Percentiles rank a stretch among this genome's conserved stretches.
Conservation (phyloP, 73 alveolate genomes). For the Tetrahymena malaccensis region DNA sequence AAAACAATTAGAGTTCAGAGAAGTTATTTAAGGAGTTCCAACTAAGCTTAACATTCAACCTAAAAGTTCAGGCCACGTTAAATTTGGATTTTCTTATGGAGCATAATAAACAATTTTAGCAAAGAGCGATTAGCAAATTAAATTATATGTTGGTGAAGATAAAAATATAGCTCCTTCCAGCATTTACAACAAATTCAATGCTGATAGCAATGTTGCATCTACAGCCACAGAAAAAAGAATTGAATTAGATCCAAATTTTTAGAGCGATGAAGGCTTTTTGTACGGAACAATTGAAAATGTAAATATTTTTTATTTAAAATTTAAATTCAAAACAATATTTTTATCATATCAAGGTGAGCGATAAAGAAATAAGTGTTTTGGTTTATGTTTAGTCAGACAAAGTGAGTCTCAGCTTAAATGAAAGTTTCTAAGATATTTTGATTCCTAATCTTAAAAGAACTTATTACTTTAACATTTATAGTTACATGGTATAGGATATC, state of each 20-base stretch:
- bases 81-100: not conserved
- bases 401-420: not conserved
- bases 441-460: not conserved
- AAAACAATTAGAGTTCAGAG: not conserved
- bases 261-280: not conserved
- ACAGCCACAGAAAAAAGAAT: not conserved
- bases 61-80: not conserved
- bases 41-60: not conserved
- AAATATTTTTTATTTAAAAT: not conserved
- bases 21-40: not conserved
- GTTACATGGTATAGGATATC: not conserved
- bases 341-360: not conserved
- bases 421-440: not conserved
- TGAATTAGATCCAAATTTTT: not conserved
- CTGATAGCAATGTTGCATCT: not conserved
- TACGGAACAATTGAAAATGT: not conserved
- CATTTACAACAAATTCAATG: not conserved
- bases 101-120: not conserved
- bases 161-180: not conserved
- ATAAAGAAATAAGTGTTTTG: not conserved
- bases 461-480: not conserved
- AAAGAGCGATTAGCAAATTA: not conserved
- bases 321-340: not conserved
- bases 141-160: not conserved
- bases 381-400: not conserved